Evolutionary conservation across 1,139 yeast genomes (phyloP), one percentile per base, ranked within the genome.

Genomic region (Yamadazyma triangularis): DNA sequence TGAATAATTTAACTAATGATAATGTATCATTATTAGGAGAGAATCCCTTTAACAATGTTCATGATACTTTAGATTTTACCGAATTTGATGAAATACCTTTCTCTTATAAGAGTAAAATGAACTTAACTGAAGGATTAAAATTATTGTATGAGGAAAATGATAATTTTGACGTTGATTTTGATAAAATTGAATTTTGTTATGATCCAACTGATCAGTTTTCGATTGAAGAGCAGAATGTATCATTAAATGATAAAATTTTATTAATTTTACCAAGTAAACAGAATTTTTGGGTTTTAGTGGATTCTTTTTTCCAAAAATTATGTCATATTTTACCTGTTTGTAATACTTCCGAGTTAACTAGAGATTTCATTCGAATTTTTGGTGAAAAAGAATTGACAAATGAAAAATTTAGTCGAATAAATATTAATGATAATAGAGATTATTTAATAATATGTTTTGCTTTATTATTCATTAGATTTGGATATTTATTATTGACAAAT

Each of bases 281-380:
- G 29, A 56, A 53, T 1, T 39, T 59, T 13, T 56, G 60, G 63
- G 29, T 45, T 8, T 46, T 59, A 23, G 32, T 61, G 2, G 49
- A 49, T 21, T 38, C 54, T 13, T 64, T 52, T 36, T 60, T 63
- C 33, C 22, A 28, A 6, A 29, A 41, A 8, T 30, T 59, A 5
- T 58, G 58, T 33, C 56, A 63, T 3, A 46, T 48, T 30, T 44
- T 56, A 28, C 67, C 69, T 4, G 57, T 51, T 35, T 31, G 60
- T 21, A 64, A 62, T 28, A 61, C 60, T 33, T 35, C 33, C 4
- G 46, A 45, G 8, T 60, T 60, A 30, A 38, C 48, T 15, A 28
- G 31, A 6, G 48, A 48, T 7, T 32, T 58, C 8, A 31, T 38
- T 6, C 36, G 35, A 13, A 47, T 62, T 4, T 36, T 63, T 10